Evolutionary conservation across 2,329 filamentous ascomycete genomes (phyloP).

Genomic region (Chalara sp.): DNA sequence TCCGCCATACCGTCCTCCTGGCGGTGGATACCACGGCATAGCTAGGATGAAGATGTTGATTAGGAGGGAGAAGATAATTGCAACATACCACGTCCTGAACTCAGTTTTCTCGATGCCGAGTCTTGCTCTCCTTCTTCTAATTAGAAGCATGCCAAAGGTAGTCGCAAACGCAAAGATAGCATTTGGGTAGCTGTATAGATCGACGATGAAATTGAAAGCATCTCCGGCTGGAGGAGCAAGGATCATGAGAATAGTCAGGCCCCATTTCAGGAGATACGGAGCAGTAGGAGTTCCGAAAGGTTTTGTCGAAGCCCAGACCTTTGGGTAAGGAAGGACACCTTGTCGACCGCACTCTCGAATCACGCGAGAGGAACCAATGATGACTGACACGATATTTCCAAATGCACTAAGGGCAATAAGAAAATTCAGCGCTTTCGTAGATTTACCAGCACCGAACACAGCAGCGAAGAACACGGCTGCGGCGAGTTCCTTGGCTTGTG

Average conservation of each 20-base stretch:
- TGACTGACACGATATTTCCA: slow-evolving; percentile 40
- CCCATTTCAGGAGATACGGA: slow-evolving; percentile 52
- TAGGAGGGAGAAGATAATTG: slow-evolving; percentile 52
- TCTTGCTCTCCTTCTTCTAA: slow-evolving; percentile 46
- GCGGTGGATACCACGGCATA: slow-evolving; percentile 67
- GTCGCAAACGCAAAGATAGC: slow-evolving; percentile 52
- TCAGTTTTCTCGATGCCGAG: slow-evolving; percentile 40
- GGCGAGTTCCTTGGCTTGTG: slow-evolving; percentile 40
- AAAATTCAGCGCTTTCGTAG: slow-evolving; percentile 35
- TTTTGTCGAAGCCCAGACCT: slow-evolving; percentile 50
- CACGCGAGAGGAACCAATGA: slow-evolving; percentile 47
- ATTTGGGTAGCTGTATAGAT: slow-evolving; percentile 50
- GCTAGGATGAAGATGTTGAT: slow-evolving; percentile 56
- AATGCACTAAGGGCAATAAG: slow-evolving; percentile 41
- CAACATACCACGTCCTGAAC: slow-evolving; percentile 46
- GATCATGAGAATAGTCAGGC: slow-evolving; percentile 52
- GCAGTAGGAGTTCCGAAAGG: slow-evolving; percentile 58
- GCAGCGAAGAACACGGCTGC: slow-evolving; percentile 38
- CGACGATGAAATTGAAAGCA: slow-evolving; percentile 58
- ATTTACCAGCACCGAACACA: slow-evolving; percentile 41
- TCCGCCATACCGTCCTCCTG: slow-evolving; percentile 49
- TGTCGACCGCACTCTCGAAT: slow-evolving; percentile 49
- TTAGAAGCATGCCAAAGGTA: slow-evolving; percentile 48
- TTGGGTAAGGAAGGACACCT: slow-evolving; percentile 6
- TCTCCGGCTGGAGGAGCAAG: slow-evolving; percentile 54